Base-by-base conservation (phyloP, 177 flowering plant species). In the Tripterygium wilfordii region DNA sequence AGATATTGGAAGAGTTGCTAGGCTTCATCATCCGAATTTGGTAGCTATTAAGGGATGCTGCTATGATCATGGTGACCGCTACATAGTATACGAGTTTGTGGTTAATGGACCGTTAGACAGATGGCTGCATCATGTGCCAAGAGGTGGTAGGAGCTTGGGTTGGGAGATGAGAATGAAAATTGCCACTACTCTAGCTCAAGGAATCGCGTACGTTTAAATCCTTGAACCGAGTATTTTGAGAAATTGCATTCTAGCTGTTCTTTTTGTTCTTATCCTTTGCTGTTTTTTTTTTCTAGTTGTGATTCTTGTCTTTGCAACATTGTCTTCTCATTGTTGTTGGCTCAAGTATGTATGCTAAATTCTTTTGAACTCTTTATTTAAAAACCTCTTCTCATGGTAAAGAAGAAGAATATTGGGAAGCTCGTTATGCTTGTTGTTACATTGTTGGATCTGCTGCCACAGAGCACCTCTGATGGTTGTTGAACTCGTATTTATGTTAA, bases 11-110 rank as follows among this genome's bases (percentile, higher is more conserved):
- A 78, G 88, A 52, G 86, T 86, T 63, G 88, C 98, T 19, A 82
- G 76, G 62, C 91, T 92, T 58, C 83, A 69, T 51, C 96, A 92
- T 63, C 91, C 95, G 28, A 92, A 82, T 67, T 61, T 92, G 33
- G 96, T 88, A 43, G 80, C 95, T 41, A 66, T 92, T 21, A 88
- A 80, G 67, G 96, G 96, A 56, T 92, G 98, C 49, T 92, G 96
- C 70, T 92, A 85, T 70, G 79, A 86, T 69, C 96, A 86, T 59
- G 88, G 95, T 46, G 90, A 85, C 53, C 85, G 96, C 45, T 88
- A 82, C 65, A 88, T 92, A 33, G 83, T 92, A 51, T 88, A 88
- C 60, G 96, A 92, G 66, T 88, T 83, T 66, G 75, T 92, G 49
- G 84, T 60, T 13, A 84, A 88, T 66, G 96, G 96, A 5, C 94